These are phyloP conservation scores for Amanita exitialis DNA, from an alignment of 768 basidiomycete species.

Conservation along the genomic window DNA sequence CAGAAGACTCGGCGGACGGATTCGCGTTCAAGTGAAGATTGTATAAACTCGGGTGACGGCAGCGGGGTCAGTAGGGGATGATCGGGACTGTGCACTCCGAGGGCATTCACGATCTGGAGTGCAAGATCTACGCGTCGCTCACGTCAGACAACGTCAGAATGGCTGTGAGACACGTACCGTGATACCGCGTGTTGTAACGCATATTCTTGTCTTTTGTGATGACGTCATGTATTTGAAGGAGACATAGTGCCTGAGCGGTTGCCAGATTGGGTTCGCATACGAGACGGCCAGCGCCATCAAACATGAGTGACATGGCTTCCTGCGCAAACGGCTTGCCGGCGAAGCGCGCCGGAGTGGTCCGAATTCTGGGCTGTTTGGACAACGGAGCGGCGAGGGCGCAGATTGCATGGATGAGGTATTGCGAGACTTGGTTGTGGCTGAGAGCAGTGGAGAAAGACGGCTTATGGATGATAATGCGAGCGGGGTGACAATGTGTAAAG, in stretches of 20 bases:
- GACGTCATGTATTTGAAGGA: conserved; percentile 62
- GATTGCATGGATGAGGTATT: conserved; percentile 61
- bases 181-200: conserved; percentile 33
- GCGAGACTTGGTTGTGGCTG: conserved; percentile 56
- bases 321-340: conserved; percentile 49
- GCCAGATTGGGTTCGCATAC: conserved; percentile 54
- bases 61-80: conserved; percentile 48
- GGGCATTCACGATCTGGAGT: conserved; percentile 52
- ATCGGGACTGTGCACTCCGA: conserved; percentile 58
- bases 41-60: conserved; percentile 48
- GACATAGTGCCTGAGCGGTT: conserved; percentile 66
- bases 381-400: conserved; percentile 74
- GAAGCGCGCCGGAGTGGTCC: conserved; percentile 41
- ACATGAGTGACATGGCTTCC: conserved; percentile 60
- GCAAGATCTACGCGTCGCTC: conserved; percentile 41
- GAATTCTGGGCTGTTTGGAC: conserved; percentile 55
- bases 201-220: conserved; percentile 30
- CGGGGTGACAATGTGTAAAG: conserved; percentile 75
- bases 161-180: conserved; percentile 26
- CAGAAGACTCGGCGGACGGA: conserved; percentile 77
- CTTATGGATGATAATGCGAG: conserved; percentile 68
- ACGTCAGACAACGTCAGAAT: conserved; percentile 8
- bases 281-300: conserved; percentile 56
- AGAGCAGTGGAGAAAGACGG: conserved; percentile 65
- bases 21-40: conserved; percentile 61